phyloP scores from a whole-genome alignment of 2,329 filamentous ascomycete species.

The Uncinocarpus reesii region DNA sequence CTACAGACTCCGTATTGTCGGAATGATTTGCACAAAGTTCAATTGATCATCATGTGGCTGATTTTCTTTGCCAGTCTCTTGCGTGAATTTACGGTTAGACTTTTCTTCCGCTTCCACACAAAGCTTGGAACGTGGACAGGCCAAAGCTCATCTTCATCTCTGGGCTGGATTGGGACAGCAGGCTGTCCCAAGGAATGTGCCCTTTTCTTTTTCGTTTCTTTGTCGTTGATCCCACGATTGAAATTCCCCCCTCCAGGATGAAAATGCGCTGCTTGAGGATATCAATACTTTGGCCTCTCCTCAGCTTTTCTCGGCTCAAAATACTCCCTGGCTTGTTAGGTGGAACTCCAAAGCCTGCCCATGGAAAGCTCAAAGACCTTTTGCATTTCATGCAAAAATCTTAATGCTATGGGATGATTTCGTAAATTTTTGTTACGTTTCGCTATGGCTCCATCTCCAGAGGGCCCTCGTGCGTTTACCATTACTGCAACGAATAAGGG shows the following conservation, averaged over 20 bases:
- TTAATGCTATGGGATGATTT: not conserved
- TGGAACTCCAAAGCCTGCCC: too few relatives aligned
- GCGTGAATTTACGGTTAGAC: not conserved
- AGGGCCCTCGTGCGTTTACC: conserved; percentile 7
- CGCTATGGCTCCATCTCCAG: conserved; percentile 1
- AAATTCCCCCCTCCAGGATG: not conserved
- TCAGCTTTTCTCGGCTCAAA: too few relatives aligned
- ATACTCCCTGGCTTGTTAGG: too few relatives aligned
- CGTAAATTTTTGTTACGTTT: not conserved
- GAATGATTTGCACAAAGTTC: too few relatives aligned
- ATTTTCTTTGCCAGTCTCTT: not conserved
- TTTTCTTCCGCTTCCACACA: not conserved
- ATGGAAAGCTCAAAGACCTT: too few relatives aligned
- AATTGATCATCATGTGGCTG: conserved; percentile 1
- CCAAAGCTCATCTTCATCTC: not conserved
- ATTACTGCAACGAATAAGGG: conserved; percentile 10
- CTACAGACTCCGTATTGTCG: too few relatives aligned
- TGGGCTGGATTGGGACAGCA: not conserved
- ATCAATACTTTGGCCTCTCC: too few relatives aligned
- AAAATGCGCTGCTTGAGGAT: not conserved
- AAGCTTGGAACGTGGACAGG: not conserved
- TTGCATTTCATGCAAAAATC: too few relatives aligned
- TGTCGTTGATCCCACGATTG: not conserved
- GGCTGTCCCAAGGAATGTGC: not conserved
- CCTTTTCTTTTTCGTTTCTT: not conserved